Evolutionary conservation across 164 flowering plant species (phyloP).

Genomic region (Annona squamosa): DNA sequence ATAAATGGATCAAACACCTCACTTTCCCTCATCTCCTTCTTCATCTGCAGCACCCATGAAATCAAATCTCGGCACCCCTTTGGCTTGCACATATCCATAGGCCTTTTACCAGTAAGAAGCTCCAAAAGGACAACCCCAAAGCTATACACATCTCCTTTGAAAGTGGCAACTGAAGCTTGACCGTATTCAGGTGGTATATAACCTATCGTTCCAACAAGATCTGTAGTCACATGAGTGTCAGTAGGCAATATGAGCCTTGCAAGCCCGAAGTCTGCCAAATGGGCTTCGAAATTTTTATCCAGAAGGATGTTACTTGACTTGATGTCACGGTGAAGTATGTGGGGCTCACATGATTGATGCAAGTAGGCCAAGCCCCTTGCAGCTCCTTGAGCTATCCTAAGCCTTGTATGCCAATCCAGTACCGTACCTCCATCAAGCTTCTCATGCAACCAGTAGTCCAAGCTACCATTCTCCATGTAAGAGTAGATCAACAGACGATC

Average conservation of each 20-base stretch:
- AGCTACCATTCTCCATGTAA: slow-evolving; percentile 74
- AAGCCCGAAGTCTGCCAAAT: slow-evolving; percentile 84
- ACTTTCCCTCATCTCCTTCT: slow-evolving; percentile 40
- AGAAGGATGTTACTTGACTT: slow-evolving; percentile 82
- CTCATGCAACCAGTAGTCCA: slow-evolving; percentile 88
- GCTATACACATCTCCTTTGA: slow-evolving; percentile 77
- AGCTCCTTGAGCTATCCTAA: slow-evolving; percentile 60
- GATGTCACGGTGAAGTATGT: slow-evolving; percentile 68
- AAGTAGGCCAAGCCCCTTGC: slow-evolving; percentile 66
- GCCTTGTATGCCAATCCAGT: slow-evolving; percentile 60
- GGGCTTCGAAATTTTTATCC: slow-evolving; percentile 64
- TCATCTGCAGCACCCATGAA: slow-evolving; percentile 74
- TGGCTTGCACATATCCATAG: slow-evolving; percentile 72
- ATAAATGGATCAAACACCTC: slow-evolving; percentile 63
- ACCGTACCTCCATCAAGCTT: slow-evolving; percentile 43
- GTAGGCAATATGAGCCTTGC: slow-evolving; percentile 62
- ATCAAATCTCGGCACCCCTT: slow-evolving; percentile 52
- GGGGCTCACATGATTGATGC: slow-evolving; percentile 65
- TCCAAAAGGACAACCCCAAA: slow-evolving; percentile 85
- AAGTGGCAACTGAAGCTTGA: slow-evolving; percentile 62
- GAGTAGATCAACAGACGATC: slow-evolving; percentile 64
- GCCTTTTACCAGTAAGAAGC: slow-evolving; percentile 75
- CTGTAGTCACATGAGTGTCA: slow-evolving; percentile 78
- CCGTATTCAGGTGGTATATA: slow-evolving; percentile 88
- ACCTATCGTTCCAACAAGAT: slow-evolving; percentile 79